Percentiles rank a stretch among this genome's conserved stretches.
These are phyloP conservation scores for Capsella bursapastoris DNA, from an alignment of 345 rosid genomes.

Conservation along the genomic window DNA sequence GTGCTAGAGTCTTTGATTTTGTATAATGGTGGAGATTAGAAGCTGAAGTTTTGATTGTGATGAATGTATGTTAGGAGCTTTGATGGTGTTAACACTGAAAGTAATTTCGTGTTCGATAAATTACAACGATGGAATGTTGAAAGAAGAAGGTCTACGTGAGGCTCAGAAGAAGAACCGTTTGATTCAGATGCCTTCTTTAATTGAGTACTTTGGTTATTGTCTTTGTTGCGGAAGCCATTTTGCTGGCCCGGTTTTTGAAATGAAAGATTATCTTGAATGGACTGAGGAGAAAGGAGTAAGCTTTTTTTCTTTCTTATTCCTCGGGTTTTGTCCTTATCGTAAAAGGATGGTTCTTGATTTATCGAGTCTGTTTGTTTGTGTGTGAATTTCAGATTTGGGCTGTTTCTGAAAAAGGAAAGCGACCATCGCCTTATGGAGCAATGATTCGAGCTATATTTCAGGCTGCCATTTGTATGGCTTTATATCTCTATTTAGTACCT, in stretches of 20 bases:
- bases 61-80: slow-evolving; percentile 60
- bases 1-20: slow-evolving; percentile 1
- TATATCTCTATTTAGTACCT: slow-evolving; percentile 80
- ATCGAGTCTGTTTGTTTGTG: slow-evolving; percentile 19
- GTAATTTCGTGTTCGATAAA: slow-evolving; percentile 92
- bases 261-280: slow-evolving; percentile 97
- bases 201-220: slow-evolving; percentile 89
- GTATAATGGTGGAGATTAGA: slow-evolving; percentile 4
- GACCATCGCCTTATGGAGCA: slow-evolving; percentile 68
- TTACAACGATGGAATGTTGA: slow-evolving; percentile 79
- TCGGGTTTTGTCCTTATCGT: background rate
- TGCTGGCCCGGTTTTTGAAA: slow-evolving; percentile 95
- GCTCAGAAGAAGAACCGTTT: slow-evolving; percentile 84
- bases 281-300: slow-evolving; percentile 86
- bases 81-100: slow-evolving; percentile 95
- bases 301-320: slow-evolving; percentile 9
- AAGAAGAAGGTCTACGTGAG: slow-evolving; percentile 78
- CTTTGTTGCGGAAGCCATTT: slow-evolving; percentile 96
- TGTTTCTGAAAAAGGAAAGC: slow-evolving; percentile 51
- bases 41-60: background rate
- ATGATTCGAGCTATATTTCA: slow-evolving; percentile 72
- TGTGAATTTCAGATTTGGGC: slow-evolving; percentile 70
- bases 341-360: slow-evolving; percentile 22
- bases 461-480: slow-evolving; percentile 82
- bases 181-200: slow-evolving; percentile 69